phyloP scores from a whole-genome alignment of 129 eudicot species.

The Escallonia rubra region DNA sequence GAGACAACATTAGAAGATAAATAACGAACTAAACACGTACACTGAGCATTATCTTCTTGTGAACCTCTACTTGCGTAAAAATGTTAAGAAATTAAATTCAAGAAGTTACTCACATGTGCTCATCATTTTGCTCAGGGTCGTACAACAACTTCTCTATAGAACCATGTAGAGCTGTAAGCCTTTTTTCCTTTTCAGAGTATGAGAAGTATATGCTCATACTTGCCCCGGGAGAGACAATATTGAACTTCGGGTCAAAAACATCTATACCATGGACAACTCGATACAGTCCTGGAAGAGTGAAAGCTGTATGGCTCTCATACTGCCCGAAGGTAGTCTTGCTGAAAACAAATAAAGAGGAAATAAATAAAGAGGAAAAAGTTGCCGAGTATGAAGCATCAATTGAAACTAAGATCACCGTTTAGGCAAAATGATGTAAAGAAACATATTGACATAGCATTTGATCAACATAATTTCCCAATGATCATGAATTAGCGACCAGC shows the following conservation, averaged over 20 bases:
- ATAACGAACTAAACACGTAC: too few relatives aligned
- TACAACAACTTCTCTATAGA: conserved; percentile 61
- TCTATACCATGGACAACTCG: conserved; percentile 96
- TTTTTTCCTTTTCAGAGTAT: conserved; percentile 56
- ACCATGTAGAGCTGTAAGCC: conserved; percentile 74
- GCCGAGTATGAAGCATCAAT: too few relatives aligned
- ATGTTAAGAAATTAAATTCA: conserved; percentile 5
- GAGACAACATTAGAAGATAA: too few relatives aligned
- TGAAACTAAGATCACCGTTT: background rate
- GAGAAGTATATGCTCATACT: conserved; percentile 82
- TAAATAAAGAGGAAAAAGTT: too few relatives aligned
- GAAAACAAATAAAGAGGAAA: conserved; percentile 19
- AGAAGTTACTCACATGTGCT: conserved; percentile 58
- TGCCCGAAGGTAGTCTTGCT: conserved; percentile 96
- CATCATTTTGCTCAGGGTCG: conserved; percentile 78
- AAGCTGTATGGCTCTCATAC: conserved; percentile 92
- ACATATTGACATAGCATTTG: background rate
- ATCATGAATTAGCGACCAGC: too few relatives aligned
- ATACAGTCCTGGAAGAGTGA: conserved; percentile 91
- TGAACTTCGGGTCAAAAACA: conserved; percentile 98
- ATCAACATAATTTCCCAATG: background rate
- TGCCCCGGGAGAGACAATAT: conserved; percentile 98
- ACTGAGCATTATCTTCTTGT: too few relatives aligned
- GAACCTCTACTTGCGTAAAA: background rate
- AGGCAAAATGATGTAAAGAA: background rate